phyloP scores from a whole-genome alignment of 177 flowering plant species.

The Telopea speciosissima region DNA sequence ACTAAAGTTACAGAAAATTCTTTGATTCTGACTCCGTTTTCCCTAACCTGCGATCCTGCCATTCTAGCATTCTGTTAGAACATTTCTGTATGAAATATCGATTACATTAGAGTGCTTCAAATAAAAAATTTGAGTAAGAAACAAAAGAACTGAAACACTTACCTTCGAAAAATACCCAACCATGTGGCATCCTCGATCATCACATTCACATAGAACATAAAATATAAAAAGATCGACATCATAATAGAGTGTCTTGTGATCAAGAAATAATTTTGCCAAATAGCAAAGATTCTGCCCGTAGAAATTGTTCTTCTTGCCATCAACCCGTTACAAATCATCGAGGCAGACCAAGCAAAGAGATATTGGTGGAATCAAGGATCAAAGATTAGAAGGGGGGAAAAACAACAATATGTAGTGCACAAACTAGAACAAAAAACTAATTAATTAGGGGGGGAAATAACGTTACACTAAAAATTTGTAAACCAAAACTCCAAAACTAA shows the following conservation, averaged over 20 bases:
- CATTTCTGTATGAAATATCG: too few species aligned
- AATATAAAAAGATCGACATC: conserved; percentile 94
- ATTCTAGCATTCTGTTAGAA: too few species aligned
- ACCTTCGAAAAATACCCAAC: conserved; percentile 99
- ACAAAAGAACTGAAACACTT: conserved; percentile 5
- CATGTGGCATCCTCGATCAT: conserved; percentile 99
- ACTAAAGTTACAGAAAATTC: too few species aligned
- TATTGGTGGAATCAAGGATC: not conserved
- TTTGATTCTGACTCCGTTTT: too few species aligned
- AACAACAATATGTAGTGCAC: not conserved
- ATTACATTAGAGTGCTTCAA: too few species aligned
- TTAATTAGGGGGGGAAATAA: not conserved
- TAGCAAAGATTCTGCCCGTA: conserved; percentile 96
- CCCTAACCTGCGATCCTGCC: too few species aligned
- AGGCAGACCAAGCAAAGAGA: not conserved
- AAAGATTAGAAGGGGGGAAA: not conserved
- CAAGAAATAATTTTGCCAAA: conserved; percentile 92
- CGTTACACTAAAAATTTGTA: not conserved
- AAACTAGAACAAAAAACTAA: not conserved
- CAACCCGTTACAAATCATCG: conserved; percentile 55
- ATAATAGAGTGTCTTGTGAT: conserved; percentile 97
- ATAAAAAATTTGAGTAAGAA: not conserved
- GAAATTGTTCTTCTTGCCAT: conserved; percentile 97
- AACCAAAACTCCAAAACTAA: not conserved
- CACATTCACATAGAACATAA: conserved; percentile 92